Conservation (phyloP, 306 rosid genomes). For the Sicyos edulis region DNA sequence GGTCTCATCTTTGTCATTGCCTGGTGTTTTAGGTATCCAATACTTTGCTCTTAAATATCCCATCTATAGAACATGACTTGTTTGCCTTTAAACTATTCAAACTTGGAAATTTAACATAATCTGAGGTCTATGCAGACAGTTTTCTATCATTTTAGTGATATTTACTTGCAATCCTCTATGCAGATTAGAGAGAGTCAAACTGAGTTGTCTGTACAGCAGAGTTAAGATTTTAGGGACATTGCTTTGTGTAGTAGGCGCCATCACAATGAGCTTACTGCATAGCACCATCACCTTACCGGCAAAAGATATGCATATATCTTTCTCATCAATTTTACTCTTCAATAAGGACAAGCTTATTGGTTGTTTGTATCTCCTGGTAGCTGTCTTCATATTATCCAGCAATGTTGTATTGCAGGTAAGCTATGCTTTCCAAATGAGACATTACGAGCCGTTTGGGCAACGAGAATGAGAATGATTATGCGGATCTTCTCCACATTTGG, state of each 20-base stretch:
- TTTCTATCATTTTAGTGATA: neutral
- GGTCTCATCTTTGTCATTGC: constrained; percentile 80
- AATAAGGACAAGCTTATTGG: constrained; percentile 58
- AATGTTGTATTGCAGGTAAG: constrained; percentile 63
- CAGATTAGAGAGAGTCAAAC: constrained; percentile 72
- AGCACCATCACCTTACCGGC: constrained; percentile 33
- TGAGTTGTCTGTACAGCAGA: constrained; percentile 47
- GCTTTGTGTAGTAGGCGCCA: constrained; percentile 69
- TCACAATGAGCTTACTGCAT: constrained; percentile 71
- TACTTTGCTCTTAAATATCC: neutral
- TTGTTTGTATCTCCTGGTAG: constrained; percentile 53
- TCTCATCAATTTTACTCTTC: constrained; percentile 22
- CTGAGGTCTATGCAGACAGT: neutral
- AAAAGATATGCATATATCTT: neutral
- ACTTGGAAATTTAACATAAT: neutral
- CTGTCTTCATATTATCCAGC: constrained; percentile 54
- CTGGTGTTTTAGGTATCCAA: constrained; percentile 54
- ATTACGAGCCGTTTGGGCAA: no score
- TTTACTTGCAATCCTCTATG: neutral
- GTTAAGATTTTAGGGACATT: constrained; percentile 70
- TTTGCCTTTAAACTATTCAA: neutral
- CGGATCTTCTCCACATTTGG: no score
- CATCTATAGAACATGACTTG: neutral
- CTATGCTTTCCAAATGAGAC: neutral
- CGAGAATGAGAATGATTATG: no score